Base-by-base conservation (phyloP, 139 green algal genomes). In the Chlamydomonas eustigma region DNA sequence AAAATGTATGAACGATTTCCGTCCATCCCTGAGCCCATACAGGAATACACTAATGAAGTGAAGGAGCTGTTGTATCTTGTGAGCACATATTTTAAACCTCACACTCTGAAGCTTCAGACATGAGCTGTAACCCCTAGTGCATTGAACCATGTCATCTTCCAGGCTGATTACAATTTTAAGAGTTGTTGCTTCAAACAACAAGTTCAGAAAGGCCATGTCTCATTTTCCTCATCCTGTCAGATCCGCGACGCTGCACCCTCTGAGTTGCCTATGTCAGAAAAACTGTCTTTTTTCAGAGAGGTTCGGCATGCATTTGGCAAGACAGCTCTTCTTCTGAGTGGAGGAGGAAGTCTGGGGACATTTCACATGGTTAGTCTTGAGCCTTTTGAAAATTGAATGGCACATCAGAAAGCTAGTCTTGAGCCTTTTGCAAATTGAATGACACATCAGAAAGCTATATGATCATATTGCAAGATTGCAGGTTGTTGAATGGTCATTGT, bases 221-320 rank as follows among this genome's bases (percentile, higher is more conserved):
- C 51, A 4, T 5, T 36, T 3, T 67, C 5, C 4, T n/a, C 4
- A 67, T 67, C 8, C 4, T 4, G 8, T 1, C 69, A 75, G 71
- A 79, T 83, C 63, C 44, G 50, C 30, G 72, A 70, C 1, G 64
- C 65, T 36, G 58, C 64, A 2, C 52, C 76, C 24, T 63, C 37
- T 12, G 80, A 81, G 58, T 28, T 70, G 25, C 58, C 58, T 28
- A 70, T 37, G 25, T 37, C 25, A 22, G 90, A 98, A 79, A 97
- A 97, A 83, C 72, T 97, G 52, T 78, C 83, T 0, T 98, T 99
- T 66, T 88, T 80, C 76, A 85, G 88, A 18, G 94, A 98, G 81
- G 96, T 92, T 28, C 87, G 96, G 4, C 96, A 99, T 81, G 88
- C 93, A 1, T 98, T 96, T 86, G 96, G 96, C 0, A 85, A 96